Evolutionary conservation across 495 filamentous ascomycete genomes (phyloP), one percentile per base, ranked within the genome.

Genomic region (Xylaria nigripes): DNA sequence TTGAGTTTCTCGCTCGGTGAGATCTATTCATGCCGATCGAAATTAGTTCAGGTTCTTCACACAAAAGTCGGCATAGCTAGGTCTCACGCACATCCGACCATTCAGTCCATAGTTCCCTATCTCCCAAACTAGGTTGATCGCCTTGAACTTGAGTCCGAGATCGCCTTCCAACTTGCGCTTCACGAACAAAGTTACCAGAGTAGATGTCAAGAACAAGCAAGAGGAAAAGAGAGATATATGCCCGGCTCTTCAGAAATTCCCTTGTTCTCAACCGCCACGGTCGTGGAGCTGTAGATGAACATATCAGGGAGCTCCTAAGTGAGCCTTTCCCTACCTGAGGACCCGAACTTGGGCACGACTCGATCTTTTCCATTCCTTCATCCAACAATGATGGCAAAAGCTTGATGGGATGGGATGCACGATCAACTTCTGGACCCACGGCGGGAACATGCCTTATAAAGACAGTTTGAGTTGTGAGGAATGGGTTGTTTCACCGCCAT

Each of bases 1-100:
- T 65, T 45, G 12, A 78, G 65, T 40, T 76, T 67, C 36, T 66
- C 58, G 54, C 66, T 73, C 21, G 75, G 73, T 15, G 54, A 56
- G 36, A 78, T 76, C 73, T 77, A 52, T 27, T 43, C n/a, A 51
- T 29, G 55, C 48, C 49, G 61, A 54, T 45, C 13, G 8, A 15
- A 5, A n/a, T 55, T 24, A 55, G 38, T 38, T 50, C 13, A 29
- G 23, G 18, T 2, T 29, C 8, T 13, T 10, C 7, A 48, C 21
- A 3, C n/a, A 46, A 18, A 9, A 15, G 38, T 2, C 21, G 9
- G 1, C 19, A 10, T 10, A 46, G 3, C n/a, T 27, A 15, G 44
- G 40, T 48, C 51, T 18, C 47, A 56, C 63, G 53, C 53, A 66
- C 63, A 29, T 25, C 45, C 9, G 57, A 50, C 63, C 63, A 66